These are phyloP conservation scores for Acer negundo DNA, from an alignment of 345 rosid species.

Conservation along the genomic window DNA sequence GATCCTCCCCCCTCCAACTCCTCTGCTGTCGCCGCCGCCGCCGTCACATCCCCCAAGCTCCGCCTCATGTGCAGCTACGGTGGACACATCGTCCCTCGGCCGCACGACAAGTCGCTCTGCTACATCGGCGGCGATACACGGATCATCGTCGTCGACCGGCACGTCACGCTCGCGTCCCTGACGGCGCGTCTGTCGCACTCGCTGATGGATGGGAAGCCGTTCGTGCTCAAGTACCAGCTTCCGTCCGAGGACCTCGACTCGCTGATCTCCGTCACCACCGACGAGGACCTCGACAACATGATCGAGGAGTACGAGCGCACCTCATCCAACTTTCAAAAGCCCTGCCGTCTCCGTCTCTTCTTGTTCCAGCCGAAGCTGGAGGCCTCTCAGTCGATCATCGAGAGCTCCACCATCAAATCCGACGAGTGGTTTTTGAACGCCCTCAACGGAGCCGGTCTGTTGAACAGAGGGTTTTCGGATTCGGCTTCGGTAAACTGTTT, in stretches of 20 bases:
- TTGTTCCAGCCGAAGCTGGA: conserved; percentile 75
- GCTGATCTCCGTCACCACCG: conserved; percentile 85
- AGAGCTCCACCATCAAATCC: conserved; percentile 53
- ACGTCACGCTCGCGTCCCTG: conserved; percentile 57
- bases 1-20: conserved; percentile 39
- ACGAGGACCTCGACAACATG: conserved; percentile 96
- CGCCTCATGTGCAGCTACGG: conserved; percentile 96
- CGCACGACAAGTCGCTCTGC: conserved; percentile 84
- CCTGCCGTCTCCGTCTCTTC: conserved; percentile 78
- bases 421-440: conserved; percentile 95
- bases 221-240: conserved; percentile 87
- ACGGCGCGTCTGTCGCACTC: conserved; percentile 60
- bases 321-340: conserved; percentile 39
- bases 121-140: conserved; percentile 93
- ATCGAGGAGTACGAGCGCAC: conserved; percentile 93
- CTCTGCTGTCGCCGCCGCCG: conserved; percentile 32
- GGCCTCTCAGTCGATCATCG: conserved; percentile 73
- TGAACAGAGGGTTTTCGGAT: conserved; percentile 75
- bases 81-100: conserved; percentile 88
- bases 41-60: conserved; percentile 52
- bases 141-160: conserved; percentile 83
- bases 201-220: conserved; percentile 60
- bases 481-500: conserved; percentile 72
- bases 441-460: conserved; percentile 54
- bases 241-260: conserved; percentile 96